Evolutionary conservation across 202 grass and related monocot species (phyloP).

Genomic region (Setaria italica): DNA sequence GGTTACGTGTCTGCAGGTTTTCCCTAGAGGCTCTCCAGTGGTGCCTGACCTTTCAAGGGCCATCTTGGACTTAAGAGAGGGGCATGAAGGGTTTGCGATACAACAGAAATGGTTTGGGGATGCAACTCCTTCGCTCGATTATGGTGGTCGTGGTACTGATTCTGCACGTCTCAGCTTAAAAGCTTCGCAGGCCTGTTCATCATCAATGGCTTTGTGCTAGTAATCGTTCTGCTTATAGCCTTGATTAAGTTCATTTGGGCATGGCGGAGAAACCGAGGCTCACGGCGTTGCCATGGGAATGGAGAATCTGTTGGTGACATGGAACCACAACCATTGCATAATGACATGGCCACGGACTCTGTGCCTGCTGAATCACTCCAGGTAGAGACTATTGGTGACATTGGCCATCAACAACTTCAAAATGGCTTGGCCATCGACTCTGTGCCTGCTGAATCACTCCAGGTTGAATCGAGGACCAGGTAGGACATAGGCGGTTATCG

Average conservation of each 20-base stretch:
- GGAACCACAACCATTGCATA: not conserved
- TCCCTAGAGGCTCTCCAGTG: slow-evolving; percentile 61
- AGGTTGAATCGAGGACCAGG: not conserved
- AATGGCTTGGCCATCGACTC: not conserved
- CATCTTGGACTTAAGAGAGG: slow-evolving; percentile 60
- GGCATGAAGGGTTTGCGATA: slow-evolving; percentile 24
- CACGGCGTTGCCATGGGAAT: not conserved
- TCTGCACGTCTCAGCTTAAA: slow-evolving; percentile 42
- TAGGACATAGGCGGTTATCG: not conserved
- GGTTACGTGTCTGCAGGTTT: slow-evolving; percentile 43
- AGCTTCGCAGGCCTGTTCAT: slow-evolving; percentile 69
- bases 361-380: not conserved
- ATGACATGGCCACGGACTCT: not conserved
- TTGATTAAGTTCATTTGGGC: not conserved
- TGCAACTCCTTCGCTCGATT: slow-evolving; percentile 14
- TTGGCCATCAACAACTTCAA: not conserved
- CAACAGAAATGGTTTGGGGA: slow-evolving; percentile 51
- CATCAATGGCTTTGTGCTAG: slow-evolving; percentile 38
- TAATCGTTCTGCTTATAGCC: not conserved
- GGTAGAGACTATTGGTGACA: too few species aligned
- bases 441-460: not conserved
- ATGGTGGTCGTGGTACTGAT: not conserved
- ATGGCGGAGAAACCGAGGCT: not conserved
- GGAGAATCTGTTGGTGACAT: not conserved
- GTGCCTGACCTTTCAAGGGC: slow-evolving; percentile 59